Evolutionary conservation across 2,329 filamentous ascomycete species (phyloP).

Genomic region (Cryphonectria japonica): DNA sequence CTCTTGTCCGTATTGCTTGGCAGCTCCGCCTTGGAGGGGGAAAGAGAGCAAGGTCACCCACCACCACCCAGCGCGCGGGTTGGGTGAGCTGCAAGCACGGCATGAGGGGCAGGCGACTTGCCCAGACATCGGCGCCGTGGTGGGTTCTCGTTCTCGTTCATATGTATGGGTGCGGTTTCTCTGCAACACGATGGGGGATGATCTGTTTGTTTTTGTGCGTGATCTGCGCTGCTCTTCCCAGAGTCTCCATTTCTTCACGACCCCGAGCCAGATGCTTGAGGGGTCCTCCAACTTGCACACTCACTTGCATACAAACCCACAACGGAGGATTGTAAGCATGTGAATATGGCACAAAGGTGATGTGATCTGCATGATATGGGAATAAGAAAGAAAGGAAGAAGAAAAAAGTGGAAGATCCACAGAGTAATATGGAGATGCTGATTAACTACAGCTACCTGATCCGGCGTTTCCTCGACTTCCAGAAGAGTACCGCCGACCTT

Average conservation of each 20-base stretch:
- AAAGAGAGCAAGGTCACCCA: neutral
- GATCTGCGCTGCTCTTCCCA: neutral
- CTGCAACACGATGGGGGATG: no score
- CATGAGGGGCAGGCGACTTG: no score
- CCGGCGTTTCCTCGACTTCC: neutral
- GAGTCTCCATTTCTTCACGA: neutral
- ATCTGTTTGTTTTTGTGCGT: no score
- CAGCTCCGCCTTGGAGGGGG: neutral
- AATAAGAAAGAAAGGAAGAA: neutral
- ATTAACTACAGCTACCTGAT: neutral
- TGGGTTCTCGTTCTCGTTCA: neutral
- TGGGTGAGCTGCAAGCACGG: neutral
- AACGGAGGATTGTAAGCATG: neutral
- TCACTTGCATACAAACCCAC: no score
- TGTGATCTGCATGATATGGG: neutral
- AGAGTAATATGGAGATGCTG: constrained; percentile 1
- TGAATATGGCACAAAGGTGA: neutral
- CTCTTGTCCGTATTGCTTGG: neutral
- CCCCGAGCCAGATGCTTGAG: neutral
- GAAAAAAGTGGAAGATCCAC: neutral
- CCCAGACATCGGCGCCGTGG: neutral
- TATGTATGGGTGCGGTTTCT: no score
- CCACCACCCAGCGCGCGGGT: neutral
- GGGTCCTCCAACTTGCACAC: no score
- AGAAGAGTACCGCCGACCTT: constrained; percentile 15